Percentiles rank a stretch among this genome's conserved stretches.
Evolutionary conservation across 495 filamentous ascomycete genomes (phyloP).

Genomic region (Neurospora africana): DNA sequence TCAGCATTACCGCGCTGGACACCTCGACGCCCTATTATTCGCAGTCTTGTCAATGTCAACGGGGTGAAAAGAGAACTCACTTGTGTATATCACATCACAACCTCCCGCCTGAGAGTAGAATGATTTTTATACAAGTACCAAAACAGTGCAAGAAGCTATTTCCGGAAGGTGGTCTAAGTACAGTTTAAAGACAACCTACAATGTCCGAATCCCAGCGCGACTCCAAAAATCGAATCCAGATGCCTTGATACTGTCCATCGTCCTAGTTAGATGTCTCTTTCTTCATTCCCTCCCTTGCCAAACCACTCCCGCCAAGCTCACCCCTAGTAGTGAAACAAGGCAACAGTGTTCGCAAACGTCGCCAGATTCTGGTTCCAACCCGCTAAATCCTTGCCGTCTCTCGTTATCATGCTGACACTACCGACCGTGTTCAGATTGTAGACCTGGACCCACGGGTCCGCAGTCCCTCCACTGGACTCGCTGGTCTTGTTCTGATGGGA

Average conservation of each 20-base stretch:
- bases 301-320: constrained; percentile 6
- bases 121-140: neutral
- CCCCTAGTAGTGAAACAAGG: constrained; percentile 9
- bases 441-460: constrained; percentile 6
- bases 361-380: constrained; percentile 17
- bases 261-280: neutral
- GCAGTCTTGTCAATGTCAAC: neutral
- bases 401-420: constrained; percentile 23
- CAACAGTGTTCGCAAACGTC: constrained; percentile 22
- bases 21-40: neutral
- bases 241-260: neutral
- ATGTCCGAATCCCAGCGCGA: neutral
- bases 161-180: neutral
- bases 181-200: neutral
- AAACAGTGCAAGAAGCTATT: neutral
- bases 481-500: neutral
- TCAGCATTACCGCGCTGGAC: neutral
- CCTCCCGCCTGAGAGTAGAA: neutral
- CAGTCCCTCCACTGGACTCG: neutral
- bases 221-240: neutral
- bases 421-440: constrained; percentile 26
- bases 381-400: constrained; percentile 14
- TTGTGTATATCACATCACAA: neutral
- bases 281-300: neutral
- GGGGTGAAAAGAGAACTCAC: neutral